Evolutionary conservation across 139 green algal species (phyloP).

Genomic region (Tetradesmus lagerheimii): DNA sequence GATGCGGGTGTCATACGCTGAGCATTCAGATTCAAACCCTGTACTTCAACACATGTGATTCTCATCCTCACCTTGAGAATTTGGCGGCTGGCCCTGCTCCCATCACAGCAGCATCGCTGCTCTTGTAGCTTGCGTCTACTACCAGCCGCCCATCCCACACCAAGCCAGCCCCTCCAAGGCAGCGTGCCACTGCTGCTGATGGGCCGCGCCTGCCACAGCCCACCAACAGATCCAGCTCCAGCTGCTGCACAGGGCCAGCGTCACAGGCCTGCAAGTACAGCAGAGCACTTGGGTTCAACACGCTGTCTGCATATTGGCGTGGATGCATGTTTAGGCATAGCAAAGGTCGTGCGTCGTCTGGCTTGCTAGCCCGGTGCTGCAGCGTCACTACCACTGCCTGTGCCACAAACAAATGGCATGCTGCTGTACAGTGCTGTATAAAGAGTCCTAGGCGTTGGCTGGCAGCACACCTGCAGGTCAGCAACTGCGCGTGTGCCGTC

Average conservation of each 20-base stretch:
- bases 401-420: too few relatives aligned
- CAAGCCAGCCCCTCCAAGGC: conserved; percentile 63
- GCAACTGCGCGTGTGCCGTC: conserved; percentile 33
- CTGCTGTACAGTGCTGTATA: neutral
- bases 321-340: too few relatives aligned
- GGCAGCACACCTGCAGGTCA: conserved; percentile 19
- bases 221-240: conserved; percentile 70
- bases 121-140: conserved; percentile 73
- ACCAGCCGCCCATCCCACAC: conserved; percentile 83
- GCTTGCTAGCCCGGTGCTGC: too few relatives aligned
- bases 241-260: conserved; percentile 12
- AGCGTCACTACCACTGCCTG: too few relatives aligned
- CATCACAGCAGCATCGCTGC: conserved; percentile 70
- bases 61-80: conserved; percentile 58
- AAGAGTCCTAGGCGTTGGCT: too few relatives aligned
- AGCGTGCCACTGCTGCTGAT: conserved; percentile 56
- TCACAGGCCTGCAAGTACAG: neutral
- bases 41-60: too few relatives aligned
- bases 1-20: too few relatives aligned
- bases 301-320: too few relatives aligned
- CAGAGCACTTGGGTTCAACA: neutral
- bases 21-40: too few relatives aligned
- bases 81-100: conserved; percentile 69
- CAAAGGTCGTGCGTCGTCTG: too few relatives aligned
- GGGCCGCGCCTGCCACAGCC: conserved; percentile 52